Percentiles rank a stretch among this genome's conserved stretches.
Evolutionary conservation across 306 rosid genomes (phyloP).

Genomic region (Lathyrus tuberosus): DNA sequence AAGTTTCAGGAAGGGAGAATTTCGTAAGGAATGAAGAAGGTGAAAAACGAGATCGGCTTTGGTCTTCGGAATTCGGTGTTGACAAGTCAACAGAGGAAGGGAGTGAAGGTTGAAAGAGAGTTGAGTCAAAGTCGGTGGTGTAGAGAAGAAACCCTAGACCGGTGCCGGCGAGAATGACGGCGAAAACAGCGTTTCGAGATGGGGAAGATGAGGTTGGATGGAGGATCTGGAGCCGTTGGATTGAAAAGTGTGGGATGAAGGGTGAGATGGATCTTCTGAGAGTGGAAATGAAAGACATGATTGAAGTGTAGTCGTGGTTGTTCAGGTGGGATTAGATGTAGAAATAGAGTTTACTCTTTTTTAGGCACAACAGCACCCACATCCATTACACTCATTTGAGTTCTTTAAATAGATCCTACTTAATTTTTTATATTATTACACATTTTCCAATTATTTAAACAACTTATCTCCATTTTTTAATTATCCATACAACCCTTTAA

Average conservation of each 20-base stretch:
- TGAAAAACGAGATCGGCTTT: constrained; percentile 12
- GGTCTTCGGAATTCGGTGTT: neutral
- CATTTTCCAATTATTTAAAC: too few relatives aligned
- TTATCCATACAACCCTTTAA: too few relatives aligned
- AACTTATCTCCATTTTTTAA: too few relatives aligned
- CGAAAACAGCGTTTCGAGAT: constrained; percentile 47
- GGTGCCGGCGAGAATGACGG: constrained; percentile 48
- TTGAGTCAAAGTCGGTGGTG: constrained; percentile 15
- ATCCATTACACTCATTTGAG: too few relatives aligned
- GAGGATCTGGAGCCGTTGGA: constrained; percentile 39
- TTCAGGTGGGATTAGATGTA: too few relatives aligned
- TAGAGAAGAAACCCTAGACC: constrained; percentile 56
- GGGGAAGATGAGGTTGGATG: constrained; percentile 26
- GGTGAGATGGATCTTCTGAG: constrained; percentile 56
- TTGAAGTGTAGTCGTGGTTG: neutral
- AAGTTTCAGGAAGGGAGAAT: constrained; percentile 56
- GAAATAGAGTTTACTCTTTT: too few relatives aligned
- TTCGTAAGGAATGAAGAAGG: constrained; percentile 35
- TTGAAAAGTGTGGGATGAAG: constrained; percentile 25
- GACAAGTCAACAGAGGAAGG: constrained; percentile 31
- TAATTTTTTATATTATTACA: too few relatives aligned
- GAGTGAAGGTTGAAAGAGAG: constrained; percentile 14
- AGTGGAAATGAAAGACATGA: constrained; percentile 46
- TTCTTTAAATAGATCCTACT: too few relatives aligned
- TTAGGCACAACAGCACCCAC: too few relatives aligned